A percentile compares a stretch with the other conserved stretches of the same genome.
Evolutionary conservation across 257 asterid species (phyloP).

Genomic region (Parsonsia alboflavescens): DNA sequence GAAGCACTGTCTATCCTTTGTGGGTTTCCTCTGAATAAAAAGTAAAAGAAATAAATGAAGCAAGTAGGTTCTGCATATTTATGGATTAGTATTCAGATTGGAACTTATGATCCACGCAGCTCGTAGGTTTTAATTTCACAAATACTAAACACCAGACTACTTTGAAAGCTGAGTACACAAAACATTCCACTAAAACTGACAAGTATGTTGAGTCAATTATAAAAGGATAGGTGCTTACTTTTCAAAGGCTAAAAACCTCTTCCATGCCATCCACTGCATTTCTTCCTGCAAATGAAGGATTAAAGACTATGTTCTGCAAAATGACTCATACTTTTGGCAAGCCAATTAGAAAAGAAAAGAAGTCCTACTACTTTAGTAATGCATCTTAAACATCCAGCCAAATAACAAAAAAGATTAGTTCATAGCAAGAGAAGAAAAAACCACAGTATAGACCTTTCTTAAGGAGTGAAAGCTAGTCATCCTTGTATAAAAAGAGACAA

Average conservation of each 20-base stretch:
- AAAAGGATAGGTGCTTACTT: conserved; percentile 44
- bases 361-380: not conserved
- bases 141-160: not conserved
- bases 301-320: not conserved
- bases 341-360: not conserved
- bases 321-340: not conserved
- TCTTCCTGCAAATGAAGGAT: conserved; percentile 65
- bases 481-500: not conserved
- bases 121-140: not conserved
- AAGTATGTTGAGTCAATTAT: not conserved
- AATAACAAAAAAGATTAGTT: not conserved
- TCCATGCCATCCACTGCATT: conserved; percentile 92
- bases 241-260: conserved; percentile 70
- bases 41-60: conserved; percentile 7
- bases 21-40: conserved; percentile 75
- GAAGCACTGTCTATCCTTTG: conserved; percentile 86
- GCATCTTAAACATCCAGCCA: not conserved
- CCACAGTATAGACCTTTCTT: not conserved
- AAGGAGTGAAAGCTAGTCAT: not conserved
- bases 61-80: too few relatives aligned
- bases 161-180: not conserved
- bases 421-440: not conserved
- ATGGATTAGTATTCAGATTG: not conserved
- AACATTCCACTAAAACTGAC: not conserved
- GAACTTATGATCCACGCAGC: not conserved